Base-by-base conservation (phyloP, 371 early-diverging fungal genomes). In the Apophysomyces trapeziformis region DNA sequence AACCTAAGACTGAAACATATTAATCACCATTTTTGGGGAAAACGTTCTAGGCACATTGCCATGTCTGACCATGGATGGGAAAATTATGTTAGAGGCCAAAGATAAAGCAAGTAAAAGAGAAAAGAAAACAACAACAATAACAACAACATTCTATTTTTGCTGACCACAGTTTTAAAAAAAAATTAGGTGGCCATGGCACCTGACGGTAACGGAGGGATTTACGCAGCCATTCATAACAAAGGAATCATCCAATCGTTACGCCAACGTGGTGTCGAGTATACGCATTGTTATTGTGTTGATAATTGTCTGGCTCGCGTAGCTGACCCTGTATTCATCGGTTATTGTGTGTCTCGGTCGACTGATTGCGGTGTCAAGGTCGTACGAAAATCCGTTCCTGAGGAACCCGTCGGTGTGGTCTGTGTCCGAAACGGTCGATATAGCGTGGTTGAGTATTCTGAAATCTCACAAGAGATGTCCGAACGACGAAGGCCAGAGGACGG, bases 381-480 rank as follows among this genome's bases (percentile, higher is more conserved):
- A 18, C 91, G 90, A 67, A 98, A 97, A 76, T 70, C 82, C 62
- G 70, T 79, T 8, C 93, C 96, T 56, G 85, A 89, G 61, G 99
- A 98, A 79, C 89, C 94, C 56, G 98, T 98, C 16, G 99, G 99
- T 68, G 95, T 98, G 46, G 90, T 98, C 68, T 96, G 96, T 74
- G 76, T 91, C 60, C 90, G 94, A 64, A 87, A 95, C 75, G 82
- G 87, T 44, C 86, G 87, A 63, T 93, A 88, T 70, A 88, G 87
- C 66, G 97, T 98, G n/a, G 96, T 97, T 45, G 99, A 98, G 79
- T 98, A 98, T 85, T 93, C 93, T 37, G 99, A 99, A 82, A 96
- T 99, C 67, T 83, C 87, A 57, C 66, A 77, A 36, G 90, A 86
- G 54, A 80, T 92, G 54, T 90, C 95, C 39, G 87, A 88, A 58